Conservation (phyloP, 2,329 filamentous ascomycete species). For the Paracamarosporium sp. region DNA sequence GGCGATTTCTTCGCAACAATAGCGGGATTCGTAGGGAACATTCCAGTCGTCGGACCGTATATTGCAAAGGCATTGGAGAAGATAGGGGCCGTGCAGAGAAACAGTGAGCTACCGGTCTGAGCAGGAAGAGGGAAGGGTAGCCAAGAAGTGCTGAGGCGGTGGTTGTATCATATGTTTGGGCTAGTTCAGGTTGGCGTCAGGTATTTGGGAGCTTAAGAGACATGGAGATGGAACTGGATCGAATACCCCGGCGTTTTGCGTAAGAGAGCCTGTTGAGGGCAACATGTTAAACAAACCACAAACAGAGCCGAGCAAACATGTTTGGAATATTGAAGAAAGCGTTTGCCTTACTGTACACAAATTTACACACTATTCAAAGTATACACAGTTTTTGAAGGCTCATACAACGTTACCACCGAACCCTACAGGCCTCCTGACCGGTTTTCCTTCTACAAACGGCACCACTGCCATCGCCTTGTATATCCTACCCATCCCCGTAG, state of each 20-base stretch:
- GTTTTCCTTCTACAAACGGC: constrained; percentile 67
- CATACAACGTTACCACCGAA: constrained; percentile 75
- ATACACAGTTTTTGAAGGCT: constrained; percentile 3
- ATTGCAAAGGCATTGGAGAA: constrained; percentile 78
- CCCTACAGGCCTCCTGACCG: constrained; percentile 79
- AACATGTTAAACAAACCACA: too few species aligned
- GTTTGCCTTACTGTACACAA: background rate
- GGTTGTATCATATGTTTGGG: background rate
- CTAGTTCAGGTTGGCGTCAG: background rate
- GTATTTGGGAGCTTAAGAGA: background rate
- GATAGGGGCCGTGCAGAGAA: constrained; percentile 34
- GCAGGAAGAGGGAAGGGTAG: background rate
- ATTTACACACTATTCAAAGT: background rate
- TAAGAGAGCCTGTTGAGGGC: too few species aligned
- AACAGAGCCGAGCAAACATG: background rate
- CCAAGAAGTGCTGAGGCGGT: background rate
- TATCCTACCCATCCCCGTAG: constrained; percentile 88
- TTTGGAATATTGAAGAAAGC: background rate
- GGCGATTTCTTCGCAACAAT: constrained; percentile 96
- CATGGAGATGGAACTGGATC: background rate
- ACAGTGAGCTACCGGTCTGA: background rate
- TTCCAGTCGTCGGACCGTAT: constrained; percentile 87
- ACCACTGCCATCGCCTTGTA: constrained; percentile 94
- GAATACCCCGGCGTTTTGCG: background rate
- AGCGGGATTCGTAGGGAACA: constrained; percentile 80